These are phyloP conservation scores for Phaeosphaeria sp. DNA, from an alignment of 2,329 filamentous ascomycete species.

Conservation along the genomic window DNA sequence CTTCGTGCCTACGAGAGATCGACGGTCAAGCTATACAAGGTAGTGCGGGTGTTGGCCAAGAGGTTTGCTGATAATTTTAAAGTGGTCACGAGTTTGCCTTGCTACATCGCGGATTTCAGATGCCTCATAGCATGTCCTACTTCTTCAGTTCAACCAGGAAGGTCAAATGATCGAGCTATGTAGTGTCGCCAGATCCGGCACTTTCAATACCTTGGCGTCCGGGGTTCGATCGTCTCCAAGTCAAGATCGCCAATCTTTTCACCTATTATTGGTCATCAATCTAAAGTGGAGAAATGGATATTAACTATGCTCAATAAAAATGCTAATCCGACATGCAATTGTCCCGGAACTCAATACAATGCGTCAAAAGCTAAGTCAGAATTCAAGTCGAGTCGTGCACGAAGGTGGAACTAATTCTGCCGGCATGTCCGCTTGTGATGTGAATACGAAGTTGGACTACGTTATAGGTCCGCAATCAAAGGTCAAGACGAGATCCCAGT, in stretches of 20 bases:
- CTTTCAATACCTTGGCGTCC: neutral
- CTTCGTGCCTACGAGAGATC: too few species aligned
- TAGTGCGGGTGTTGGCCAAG: too few species aligned
- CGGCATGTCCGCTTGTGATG: too few species aligned
- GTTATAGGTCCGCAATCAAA: too few species aligned
- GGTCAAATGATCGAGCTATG: neutral
- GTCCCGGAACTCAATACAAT: neutral
- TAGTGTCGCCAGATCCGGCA: neutral
- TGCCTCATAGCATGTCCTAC: neutral
- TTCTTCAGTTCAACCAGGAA: neutral
- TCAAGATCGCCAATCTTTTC: neutral
- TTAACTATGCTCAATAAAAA: neutral
- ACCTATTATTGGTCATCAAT: neutral
- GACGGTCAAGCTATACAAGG: too few species aligned
- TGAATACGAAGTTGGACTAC: too few species aligned
- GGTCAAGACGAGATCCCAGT: neutral
- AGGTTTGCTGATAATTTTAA: too few species aligned
- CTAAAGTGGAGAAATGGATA: neutral
- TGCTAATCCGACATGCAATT: neutral
- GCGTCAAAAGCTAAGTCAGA: too few species aligned
- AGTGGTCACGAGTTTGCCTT: too few species aligned
- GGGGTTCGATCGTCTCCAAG: neutral
- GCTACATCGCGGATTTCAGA: too few species aligned
- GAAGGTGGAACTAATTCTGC: too few species aligned
- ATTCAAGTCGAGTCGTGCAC: too few species aligned